phyloP scores from a whole-genome alignment of 345 rosid species.

The Aurinia saxatilis region DNA sequence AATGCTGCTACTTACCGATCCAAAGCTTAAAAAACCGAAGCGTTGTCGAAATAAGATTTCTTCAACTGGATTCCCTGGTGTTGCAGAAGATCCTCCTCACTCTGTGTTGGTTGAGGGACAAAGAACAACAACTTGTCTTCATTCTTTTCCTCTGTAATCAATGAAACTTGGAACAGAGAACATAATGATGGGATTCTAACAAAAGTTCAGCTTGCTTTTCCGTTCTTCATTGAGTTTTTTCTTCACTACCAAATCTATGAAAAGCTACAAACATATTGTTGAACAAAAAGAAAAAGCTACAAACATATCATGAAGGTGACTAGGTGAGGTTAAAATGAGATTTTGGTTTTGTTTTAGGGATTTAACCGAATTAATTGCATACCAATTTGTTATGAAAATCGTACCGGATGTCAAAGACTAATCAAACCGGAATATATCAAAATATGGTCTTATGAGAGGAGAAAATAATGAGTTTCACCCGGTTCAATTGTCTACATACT shows the following conservation, averaged over 20 bases:
- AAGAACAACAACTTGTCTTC: not conserved
- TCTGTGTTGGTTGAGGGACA: not conserved
- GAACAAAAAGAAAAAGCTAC: too few relatives aligned
- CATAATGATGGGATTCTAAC: not conserved
- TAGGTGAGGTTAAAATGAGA: too few relatives aligned
- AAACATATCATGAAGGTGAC: too few relatives aligned
- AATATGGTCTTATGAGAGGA: too few relatives aligned
- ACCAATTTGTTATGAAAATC: not conserved
- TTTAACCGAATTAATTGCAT: too few relatives aligned
- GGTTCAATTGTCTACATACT: too few relatives aligned
- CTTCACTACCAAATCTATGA: too few relatives aligned
- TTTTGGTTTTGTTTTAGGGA: too few relatives aligned
- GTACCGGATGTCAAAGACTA: not conserved
- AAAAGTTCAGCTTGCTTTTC: not conserved
- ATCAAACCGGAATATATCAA: not conserved
- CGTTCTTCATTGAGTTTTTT: not conserved
- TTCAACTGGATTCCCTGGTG: not conserved
- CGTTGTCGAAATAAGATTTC: not conserved
- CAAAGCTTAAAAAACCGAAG: slow-evolving; percentile 41
- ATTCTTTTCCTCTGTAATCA: slow-evolving; percentile 11
- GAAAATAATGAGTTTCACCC: too few relatives aligned
- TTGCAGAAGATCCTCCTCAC: not conserved
- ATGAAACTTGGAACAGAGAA: not conserved
- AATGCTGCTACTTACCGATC: slow-evolving; percentile 44
- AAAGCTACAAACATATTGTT: too few relatives aligned